Evolutionary conservation across 345 rosid species (phyloP), one percentile per base, ranked within the genome.

Genomic region (Pelargonium nanum): DNA sequence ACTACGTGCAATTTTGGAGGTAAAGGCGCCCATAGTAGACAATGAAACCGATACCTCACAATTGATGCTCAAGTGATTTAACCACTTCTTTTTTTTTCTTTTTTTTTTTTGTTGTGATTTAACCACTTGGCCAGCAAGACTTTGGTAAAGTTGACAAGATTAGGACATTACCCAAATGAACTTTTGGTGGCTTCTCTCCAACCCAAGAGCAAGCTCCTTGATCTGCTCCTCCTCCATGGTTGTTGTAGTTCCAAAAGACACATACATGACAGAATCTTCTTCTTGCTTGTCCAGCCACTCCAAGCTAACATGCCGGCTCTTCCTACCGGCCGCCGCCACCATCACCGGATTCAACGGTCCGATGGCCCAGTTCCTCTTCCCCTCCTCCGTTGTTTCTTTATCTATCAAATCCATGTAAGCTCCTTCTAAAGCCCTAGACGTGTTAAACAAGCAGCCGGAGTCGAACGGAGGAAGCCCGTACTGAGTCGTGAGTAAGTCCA

Each of bases 241-340:
- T 4, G 81, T 76, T 30, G 83, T 76, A 1, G 86, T 81, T 30
- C 86, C 86, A 22, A 81, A 81, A 2, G 83, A 81, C 13, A 78
- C 73, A 55, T 76, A 78, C 55, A 78, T 19, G 10, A 81, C 80
- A 0, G 83, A 76, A 12, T 74, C 68, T 7, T 1, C 7, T 10
- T 17, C 62, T 53, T 81, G 79, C 25, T 74, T 64, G 61, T 76
- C 83, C 4, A 81, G 80, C 83, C 86, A 81, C 0, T 74, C 75
- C 63, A 79, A 28, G 63, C 72, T 62, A 22, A 15, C 59, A 21
- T 74, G 74, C 22, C 58, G 55, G 0, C 23, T 4, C 1, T 56
- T 25, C 20, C 40, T 12, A 56, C 24, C 64, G 8, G 2, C 63
- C 44, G 59, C 58, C 13, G 60, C 19, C 55, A 65, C 5, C 24